Evolutionary conservation across 768 basidiomycete genomes (phyloP), one percentile per base, ranked within the genome.

Genomic region (Mycena polygramma): DNA sequence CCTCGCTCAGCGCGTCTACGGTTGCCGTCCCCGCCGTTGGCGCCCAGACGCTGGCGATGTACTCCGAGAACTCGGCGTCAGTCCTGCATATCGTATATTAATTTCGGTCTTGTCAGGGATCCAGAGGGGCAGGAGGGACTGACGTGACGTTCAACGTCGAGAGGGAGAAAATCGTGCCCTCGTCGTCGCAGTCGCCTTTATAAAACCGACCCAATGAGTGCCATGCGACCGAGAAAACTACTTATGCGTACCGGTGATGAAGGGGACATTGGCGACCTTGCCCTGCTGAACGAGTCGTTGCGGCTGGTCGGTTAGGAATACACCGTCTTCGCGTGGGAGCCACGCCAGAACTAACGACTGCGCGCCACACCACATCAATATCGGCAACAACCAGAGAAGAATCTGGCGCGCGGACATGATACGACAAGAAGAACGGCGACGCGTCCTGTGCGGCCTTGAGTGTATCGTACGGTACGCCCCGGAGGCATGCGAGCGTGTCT

Each of bases 131-230:
- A n/a, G 30, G 30, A 30, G 30, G 30, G 6, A 74, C 84, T 61
- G 68, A 86, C 87, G 86, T 88, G 68, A 87, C 66, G 60, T 89
- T 88, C 36, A 84, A 63, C 4, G 81, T 86, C 3, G 86, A 79
- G 9, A 86, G 69, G 1, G 86, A 80, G 71, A 88, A 88, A 0
- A 85, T 19, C 0, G 89, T 88, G 9, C 89, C 90, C 74, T 91
- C 90, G 63, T 91, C 90, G 59, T 90, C 87, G 66, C 82, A 83
- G 71, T 87, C 82, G 19, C 88, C 88, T 84, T 30, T 30, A 30
- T 51, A 24, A 53, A 30, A 1, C 6, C 15, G 11, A 7, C 13
- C n/a, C 26, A 13, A 17, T 22, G 48, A 22, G 48, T 2, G 11
- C 48, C n/a, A n/a, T n/a, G n/a, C n/a, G 48, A 49, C 1, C 6